Base-by-base conservation (phyloP, 2,329 filamentous ascomycete genomes). In the Leptoxyphium fumago region DNA sequence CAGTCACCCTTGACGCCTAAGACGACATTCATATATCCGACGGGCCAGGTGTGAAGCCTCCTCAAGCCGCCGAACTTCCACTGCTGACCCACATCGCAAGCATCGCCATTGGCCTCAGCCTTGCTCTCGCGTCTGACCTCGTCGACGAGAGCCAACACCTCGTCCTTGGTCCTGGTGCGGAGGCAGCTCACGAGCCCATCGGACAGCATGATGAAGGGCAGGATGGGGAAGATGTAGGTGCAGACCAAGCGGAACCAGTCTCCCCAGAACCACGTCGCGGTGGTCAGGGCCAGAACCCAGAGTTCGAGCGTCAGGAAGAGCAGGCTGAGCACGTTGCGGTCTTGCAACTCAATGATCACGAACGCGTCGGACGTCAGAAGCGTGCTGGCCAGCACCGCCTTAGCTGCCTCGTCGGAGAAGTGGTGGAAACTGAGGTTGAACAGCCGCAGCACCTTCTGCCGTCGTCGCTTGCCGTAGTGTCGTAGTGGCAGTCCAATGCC, bases 381-480 rank as follows among this genome's bases (percentile, higher is more conserved):
- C 0, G 79, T 80, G 56, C 82, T 77, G 43, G 67, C 67, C 29
- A 88, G 58, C 28, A 85, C 80, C 8, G 69, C 67, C 21, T 59
- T 63, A 1, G 79, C 82, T 14, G 78, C 61, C 3, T 64, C 62
- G 54, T 86, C 78, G 48, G 78, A 72, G 52, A 87, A 87, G 63
- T 87, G 82, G 61, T 87, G 83, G 55, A 88, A 88, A 1, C 80
- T 75, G 2, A 85, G 67, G 57, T 80, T 83, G 60, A 83, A 87
- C 41, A 86, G 63, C 4, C 82, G 69, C 56, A 85, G 81, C 17
- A 83, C 65, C 48, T 59, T 60, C 21, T 26, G 21, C 21, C 21
- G 21, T 26, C 21, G 21, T 26, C 5, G 49, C 50, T 26, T 26
- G 21, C 21, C 21, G 21, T 26, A 26, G n/a, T 43, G 34, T 14